Evolutionary conservation across 2,329 filamentous ascomycete species (phyloP).

Genomic region (Thermomyces lanuginosus): DNA sequence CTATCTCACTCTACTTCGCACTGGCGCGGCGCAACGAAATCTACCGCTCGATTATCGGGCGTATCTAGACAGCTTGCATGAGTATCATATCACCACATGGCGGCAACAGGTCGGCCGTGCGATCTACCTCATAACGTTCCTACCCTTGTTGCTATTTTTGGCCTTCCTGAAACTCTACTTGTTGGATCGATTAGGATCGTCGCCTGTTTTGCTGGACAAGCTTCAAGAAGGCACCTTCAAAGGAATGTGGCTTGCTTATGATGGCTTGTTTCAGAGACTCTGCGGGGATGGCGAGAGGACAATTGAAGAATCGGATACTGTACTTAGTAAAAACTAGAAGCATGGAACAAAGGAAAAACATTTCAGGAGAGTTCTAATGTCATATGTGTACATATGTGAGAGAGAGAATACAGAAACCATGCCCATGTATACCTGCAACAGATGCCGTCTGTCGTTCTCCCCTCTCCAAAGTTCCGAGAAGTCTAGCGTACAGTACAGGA

Average conservation of each 20-base stretch:
- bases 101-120: slow-evolving; percentile 50
- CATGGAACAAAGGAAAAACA: no score
- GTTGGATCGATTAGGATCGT: slow-evolving; percentile 48
- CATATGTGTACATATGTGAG: no score
- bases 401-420: no score
- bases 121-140: slow-evolving; percentile 45
- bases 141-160: slow-evolving; percentile 42
- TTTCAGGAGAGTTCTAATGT: no score
- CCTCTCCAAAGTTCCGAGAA: no score
- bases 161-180: slow-evolving; percentile 29
- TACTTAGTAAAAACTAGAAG: neutral
- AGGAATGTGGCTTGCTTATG: slow-evolving; percentile 48
- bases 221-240: slow-evolving; percentile 38
- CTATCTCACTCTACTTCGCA: slow-evolving; percentile 64
- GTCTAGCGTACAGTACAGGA: no score
- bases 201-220: slow-evolving; percentile 50
- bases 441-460: no score
- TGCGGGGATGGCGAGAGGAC: slow-evolving; percentile 82
- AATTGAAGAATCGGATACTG: slow-evolving; percentile 13
- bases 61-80: slow-evolving; percentile 52
- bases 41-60: slow-evolving; percentile 61
- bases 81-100: slow-evolving; percentile 52
- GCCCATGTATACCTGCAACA: no score
- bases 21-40: slow-evolving; percentile 64
- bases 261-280: slow-evolving; percentile 42